Evolutionary conservation across 306 rosid genomes (phyloP).

Genomic region (Trifolium fragiferum): DNA sequence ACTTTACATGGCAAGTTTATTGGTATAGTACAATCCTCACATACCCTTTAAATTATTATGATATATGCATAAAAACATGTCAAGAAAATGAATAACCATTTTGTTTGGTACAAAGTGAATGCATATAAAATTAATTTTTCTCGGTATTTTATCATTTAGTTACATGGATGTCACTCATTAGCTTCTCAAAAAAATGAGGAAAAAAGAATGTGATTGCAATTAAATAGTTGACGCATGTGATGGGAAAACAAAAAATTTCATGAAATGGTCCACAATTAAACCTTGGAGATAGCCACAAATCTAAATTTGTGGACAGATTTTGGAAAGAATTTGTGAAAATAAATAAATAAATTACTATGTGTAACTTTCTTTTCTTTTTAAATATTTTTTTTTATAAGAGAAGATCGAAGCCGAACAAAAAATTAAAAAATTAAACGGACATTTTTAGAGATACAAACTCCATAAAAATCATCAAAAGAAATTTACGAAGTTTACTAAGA

Average conservation of each 20-base stretch:
- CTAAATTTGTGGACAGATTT: not conserved
- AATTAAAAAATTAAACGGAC: too few species aligned
- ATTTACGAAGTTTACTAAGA: too few species aligned
- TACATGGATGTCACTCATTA: slow-evolving; percentile 18
- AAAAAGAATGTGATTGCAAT: slow-evolving; percentile 42
- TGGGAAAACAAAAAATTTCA: not conserved
- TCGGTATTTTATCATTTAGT: not conserved
- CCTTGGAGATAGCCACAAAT: not conserved
- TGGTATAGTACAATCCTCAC: slow-evolving; percentile 43
- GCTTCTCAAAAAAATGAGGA: not conserved
- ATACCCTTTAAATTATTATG: slow-evolving; percentile 55
- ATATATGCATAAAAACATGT: slow-evolving; percentile 50
- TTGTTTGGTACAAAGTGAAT: slow-evolving; percentile 34
- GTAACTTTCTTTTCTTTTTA: too few species aligned
- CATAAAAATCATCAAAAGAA: too few species aligned
- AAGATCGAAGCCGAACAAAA: too few species aligned
- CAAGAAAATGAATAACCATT: slow-evolving; percentile 62
- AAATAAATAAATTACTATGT: too few species aligned
- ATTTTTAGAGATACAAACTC: too few species aligned
- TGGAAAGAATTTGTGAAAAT: too few species aligned
- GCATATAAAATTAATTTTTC: not conserved
- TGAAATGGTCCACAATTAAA: not conserved
- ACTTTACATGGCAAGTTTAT: slow-evolving; percentile 62
- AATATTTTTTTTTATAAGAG: too few species aligned
- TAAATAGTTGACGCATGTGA: not conserved